Evolutionary conservation across 495 filamentous ascomycete species (phyloP), one percentile per base, ranked within the genome.

Genomic region (Xanthoparmelia taractica): DNA sequence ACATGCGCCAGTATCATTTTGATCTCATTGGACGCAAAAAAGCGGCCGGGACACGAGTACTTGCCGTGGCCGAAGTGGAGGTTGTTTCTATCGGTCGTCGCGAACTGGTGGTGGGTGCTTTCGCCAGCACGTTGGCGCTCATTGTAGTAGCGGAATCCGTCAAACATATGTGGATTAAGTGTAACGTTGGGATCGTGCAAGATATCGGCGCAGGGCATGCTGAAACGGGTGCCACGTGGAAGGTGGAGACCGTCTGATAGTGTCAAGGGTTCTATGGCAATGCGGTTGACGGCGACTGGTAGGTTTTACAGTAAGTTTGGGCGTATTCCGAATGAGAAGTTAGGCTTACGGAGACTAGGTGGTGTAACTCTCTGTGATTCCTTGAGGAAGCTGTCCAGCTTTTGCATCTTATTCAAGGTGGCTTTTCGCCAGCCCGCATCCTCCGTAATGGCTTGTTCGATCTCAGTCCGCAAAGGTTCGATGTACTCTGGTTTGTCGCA

Each of bases 321-420:
- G 2, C 38, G 2, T 15, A 15, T 15, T 15, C 6, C 2, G 2
- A 15, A 11, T 40, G 13, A 15, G 13, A 40, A 2, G 7, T 12
- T 12, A 20, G 31, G 74, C 76, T 71, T 73, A 75, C 77, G 72
- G 36, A 77, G 29, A 62, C 73, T 75, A 8, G 72, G 69, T 20
- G 78, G 75, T 34, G 69, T 65, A 31, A 79, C 69, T 8, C 83
- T 71, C 59, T 78, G 75, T 13, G 73, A 72, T 65, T 85, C 83
- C 55, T 81, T 80, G 57, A 84, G 75, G 66, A 84, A 82, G 61
- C 75, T 79, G 69, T 85, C 83, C 60, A 85, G 59, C 18, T 80
- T 80, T 58, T 72, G 73, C 61, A 84, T 67, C 66, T 82, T 82
- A 29, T 73, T 71, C 27, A 82, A 45, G 8, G 76, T 77, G 20